Conservation (phyloP, 352 stramenopile genomes). For the Pythium guiyangense region DNA sequence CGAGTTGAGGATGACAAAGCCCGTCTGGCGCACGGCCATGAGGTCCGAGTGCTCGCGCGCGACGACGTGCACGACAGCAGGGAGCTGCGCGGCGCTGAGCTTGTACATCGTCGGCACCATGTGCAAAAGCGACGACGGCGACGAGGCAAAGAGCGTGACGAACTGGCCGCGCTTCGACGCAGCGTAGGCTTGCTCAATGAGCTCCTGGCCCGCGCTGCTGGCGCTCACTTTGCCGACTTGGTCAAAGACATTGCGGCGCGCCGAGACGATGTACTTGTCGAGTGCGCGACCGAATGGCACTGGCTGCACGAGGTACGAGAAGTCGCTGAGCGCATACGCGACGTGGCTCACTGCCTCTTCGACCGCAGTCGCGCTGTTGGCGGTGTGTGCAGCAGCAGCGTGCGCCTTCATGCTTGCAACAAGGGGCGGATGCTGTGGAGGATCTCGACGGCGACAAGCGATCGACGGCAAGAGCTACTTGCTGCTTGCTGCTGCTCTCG, state of each 20-base stretch:
- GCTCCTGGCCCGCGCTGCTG: conserved; percentile 41
- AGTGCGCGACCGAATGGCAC: conserved; percentile 59
- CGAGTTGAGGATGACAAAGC: conserved; percentile 88
- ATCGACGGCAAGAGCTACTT: not conserved
- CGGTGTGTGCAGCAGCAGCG: not conserved
- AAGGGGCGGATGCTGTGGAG: not conserved
- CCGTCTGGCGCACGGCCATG: conserved; percentile 89
- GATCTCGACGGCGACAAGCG: not conserved
- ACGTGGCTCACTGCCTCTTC: conserved; percentile 79
- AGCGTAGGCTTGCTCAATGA: conserved; percentile 61
- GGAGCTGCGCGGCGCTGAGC: conserved; percentile 83
- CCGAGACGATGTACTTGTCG: conserved; percentile 65
- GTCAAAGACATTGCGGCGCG: conserved; percentile 76
- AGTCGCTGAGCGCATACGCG: conserved; percentile 73
- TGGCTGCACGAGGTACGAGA: conserved; percentile 63
- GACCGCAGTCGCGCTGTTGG: conserved; percentile 23
- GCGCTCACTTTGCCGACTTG: conserved; percentile 62
- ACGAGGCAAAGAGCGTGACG: conserved; percentile 89
- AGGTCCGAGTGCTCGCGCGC: conserved; percentile 90
- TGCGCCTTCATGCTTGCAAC: not conserved
- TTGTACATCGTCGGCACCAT: conserved; percentile 96
- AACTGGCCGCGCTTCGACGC: conserved; percentile 72
- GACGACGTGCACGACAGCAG: conserved; percentile 88
- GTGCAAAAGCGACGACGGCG: conserved; percentile 77
- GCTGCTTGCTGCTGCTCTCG: not conserved